Base-by-base conservation (phyloP, 208 protist species). In the Acanthamoeba sp. region DNA sequence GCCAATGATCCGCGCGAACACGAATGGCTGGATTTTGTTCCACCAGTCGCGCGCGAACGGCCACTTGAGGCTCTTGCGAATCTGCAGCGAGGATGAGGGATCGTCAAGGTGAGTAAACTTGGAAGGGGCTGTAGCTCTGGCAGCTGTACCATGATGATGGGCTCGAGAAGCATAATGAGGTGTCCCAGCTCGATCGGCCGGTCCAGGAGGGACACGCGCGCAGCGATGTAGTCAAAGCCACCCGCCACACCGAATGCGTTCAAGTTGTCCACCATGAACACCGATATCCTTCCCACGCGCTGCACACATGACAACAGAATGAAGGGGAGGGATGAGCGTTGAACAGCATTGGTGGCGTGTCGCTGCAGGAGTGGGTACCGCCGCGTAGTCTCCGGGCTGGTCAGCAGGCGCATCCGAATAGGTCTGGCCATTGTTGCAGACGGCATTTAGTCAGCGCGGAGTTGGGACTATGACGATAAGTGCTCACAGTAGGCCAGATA, bases 221-320 rank as follows among this genome's bases (percentile, higher is more conserved):
- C 85, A 18, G 59, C 85, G 59, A 91, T 91, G 57, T 91, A 91
- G 36, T 91, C 85, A 27, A 91, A 91, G 27, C 85, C 85, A 48
- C 85, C 50, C 18, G 59, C 48, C 24, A 24, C 85, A 24, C 85
- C 85, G 32, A 91, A 91, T 4, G 57, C 85, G 24, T 91, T 66
- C 40, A 91, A 4, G 55, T 32, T 91, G 36, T 91, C 36, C 20
- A 91, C 50, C 55, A 91, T 52, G 27, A 73, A 71, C 20, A 71
- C 57, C 5, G 85, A 91, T 45, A 71, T 71, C 34, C 59, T 38
- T 52, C 85, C 85, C 34, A 73, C 59, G 27, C 36, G 85, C 85
- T 91, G n/a, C 32, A 90, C 4, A 29, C 48, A 20, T 36, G 2
- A 24, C 4, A 27, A 32, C n/a, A 69, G 10, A 69, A 24, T 29